Conservation (phyloP, 495 filamentous ascomycete genomes). For the Haplographium delicatum region DNA sequence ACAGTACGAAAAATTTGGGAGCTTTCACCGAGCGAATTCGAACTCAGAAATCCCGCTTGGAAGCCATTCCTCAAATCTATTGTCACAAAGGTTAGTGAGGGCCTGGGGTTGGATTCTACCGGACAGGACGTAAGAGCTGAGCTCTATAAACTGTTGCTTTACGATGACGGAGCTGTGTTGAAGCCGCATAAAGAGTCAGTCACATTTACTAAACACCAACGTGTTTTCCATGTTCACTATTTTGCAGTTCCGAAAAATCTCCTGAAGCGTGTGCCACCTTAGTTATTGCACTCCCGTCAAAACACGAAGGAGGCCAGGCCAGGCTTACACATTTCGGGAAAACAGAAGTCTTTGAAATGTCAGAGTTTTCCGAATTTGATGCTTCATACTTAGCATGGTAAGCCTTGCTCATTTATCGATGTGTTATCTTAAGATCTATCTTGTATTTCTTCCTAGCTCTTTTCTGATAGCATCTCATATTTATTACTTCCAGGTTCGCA, state of each 20-base stretch:
- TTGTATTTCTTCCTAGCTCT: background rate
- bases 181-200: slow-evolving; percentile 42
- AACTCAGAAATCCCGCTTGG: slow-evolving; percentile 37
- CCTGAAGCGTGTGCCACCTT: slow-evolving; percentile 53
- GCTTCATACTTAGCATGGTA: slow-evolving; percentile 40
- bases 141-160: slow-evolving; percentile 49
- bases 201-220: slow-evolving; percentile 21
- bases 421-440: too few relatives aligned
- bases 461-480: background rate
- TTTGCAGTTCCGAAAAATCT: slow-evolving; percentile 26
- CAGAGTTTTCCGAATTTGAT: slow-evolving; percentile 24
- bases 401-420: too few relatives aligned
- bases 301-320: slow-evolving; percentile 49
- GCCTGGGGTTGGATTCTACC: slow-evolving; percentile 30
- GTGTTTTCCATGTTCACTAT: background rate
- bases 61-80: slow-evolving; percentile 20
- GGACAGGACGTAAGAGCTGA: slow-evolving; percentile 31
- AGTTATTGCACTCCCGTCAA: slow-evolving; percentile 47
- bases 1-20: slow-evolving; percentile 47
- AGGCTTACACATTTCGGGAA: slow-evolving; percentile 35
- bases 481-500: slow-evolving; percentile 33
- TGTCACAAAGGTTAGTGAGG: slow-evolving; percentile 19
- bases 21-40: slow-evolving; percentile 38
- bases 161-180: slow-evolving; percentile 49
- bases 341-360: slow-evolving; percentile 33